Conservation (phyloP, 2,329 filamentous ascomycete genomes). For the Alternaria tenuissima region DNA sequence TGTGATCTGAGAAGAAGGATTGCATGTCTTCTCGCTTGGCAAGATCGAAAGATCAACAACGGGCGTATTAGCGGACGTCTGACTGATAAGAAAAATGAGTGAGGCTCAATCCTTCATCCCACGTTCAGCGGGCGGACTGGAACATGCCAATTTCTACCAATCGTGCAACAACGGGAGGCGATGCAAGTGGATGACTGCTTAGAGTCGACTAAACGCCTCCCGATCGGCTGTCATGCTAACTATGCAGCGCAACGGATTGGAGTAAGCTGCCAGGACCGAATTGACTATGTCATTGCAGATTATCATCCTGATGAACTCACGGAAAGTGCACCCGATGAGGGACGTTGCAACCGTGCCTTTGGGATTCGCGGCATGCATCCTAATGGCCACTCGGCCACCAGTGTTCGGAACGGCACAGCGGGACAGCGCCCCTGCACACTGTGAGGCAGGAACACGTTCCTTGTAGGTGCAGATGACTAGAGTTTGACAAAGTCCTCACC, state of each 20-base stretch:
- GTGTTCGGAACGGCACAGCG: not conserved
- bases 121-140: not conserved
- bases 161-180: not conserved
- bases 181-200: not conserved
- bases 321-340: not conserved
- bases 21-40: not conserved
- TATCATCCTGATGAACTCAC: not conserved
- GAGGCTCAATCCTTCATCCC: not conserved
- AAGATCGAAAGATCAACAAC: not conserved
- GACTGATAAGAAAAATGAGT: not conserved
- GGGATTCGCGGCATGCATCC: not conserved
- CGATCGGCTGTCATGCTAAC: not conserved
- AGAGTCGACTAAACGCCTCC: not conserved
- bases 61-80: not conserved
- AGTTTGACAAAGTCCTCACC: not conserved
- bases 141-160: not conserved
- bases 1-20: constrained; percentile 1
- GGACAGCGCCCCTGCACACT: not conserved
- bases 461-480: not conserved
- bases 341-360: not conserved
- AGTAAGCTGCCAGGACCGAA: not conserved
- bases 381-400: not conserved
- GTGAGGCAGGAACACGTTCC: not conserved
- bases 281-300: not conserved
- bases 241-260: not conserved